Conservation (phyloP, 169 alveolate species). For the Cryptosporidium sp. region DNA sequence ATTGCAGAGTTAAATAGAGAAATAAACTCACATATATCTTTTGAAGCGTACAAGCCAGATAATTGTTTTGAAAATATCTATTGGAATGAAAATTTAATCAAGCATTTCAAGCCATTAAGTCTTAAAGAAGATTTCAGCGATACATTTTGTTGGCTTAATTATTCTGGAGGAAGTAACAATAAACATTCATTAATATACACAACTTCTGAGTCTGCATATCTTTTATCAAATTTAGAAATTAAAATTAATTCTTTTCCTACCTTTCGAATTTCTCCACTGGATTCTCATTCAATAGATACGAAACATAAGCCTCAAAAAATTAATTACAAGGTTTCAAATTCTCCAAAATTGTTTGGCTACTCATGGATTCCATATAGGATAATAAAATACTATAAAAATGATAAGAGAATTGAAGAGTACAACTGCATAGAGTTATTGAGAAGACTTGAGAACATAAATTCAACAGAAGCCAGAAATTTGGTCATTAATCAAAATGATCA, state of each 20-base stretch:
- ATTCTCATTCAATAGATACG: background rate
- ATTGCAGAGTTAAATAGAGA: background rate
- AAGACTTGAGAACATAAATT: constrained; percentile 12
- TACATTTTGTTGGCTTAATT: constrained; percentile 54
- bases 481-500: constrained; percentile 32
- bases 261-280: background rate
- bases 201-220: constrained; percentile 13
- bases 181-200: constrained; percentile 23
- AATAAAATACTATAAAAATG: constrained; percentile 16
- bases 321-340: too few relatives aligned
- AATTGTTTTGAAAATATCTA: constrained; percentile 1
- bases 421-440: background rate
- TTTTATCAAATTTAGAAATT: constrained; percentile 10
- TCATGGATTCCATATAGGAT: constrained; percentile 63
- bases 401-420: background rate
- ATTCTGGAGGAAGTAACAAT: too few relatives aligned
- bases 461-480: constrained; percentile 22
- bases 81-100: constrained; percentile 18
- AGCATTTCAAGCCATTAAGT: constrained; percentile 13
- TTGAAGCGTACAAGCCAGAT: background rate
- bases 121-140: constrained; percentile 6
- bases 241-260: constrained; percentile 17
- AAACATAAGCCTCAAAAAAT: background rate
- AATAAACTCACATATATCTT: background rate
- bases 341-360: constrained; percentile 17